Evolutionary conservation across 441 rosid genomes (phyloP).

Genomic region (Pelargonium myrrhifolium): DNA sequence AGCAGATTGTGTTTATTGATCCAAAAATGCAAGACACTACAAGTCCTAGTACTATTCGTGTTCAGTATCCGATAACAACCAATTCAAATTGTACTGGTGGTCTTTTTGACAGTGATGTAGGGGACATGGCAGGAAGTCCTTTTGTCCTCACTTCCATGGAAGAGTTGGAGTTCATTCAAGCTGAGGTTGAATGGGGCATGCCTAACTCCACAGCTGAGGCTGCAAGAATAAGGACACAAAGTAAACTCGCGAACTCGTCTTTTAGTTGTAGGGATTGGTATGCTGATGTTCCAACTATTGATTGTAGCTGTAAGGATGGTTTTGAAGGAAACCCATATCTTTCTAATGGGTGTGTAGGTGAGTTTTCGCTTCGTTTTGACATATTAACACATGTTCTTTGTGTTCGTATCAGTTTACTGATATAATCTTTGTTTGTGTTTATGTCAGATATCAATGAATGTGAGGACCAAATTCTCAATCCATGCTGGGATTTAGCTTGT

Average conservation of each 20-base stretch:
- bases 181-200: slow-evolving; percentile 7
- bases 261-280: slow-evolving; percentile 7
- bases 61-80: slow-evolving; percentile 3
- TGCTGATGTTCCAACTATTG: slow-evolving; percentile 6
- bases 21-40: neutral
- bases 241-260: neutral
- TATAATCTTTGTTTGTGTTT: neutral
- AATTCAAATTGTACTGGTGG: neutral
- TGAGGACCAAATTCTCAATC: neutral
- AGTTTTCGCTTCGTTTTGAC: neutral
- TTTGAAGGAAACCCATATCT: slow-evolving; percentile 6
- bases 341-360: neutral
- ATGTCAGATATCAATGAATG: neutral
- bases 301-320: neutral
- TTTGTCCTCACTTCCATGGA: slow-evolving; percentile 3
- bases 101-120: slow-evolving; percentile 1
- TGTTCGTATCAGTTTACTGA: neutral
- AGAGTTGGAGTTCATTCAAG: slow-evolving; percentile 5
- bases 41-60: neutral
- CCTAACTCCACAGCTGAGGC: slow-evolving; percentile 5
- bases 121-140: slow-evolving; percentile 6
- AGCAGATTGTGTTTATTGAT: neutral
- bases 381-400: no score
- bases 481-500: neutral
- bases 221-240: neutral